Evolutionary conservation across 108 stramenopile genomes (phyloP), one percentile per base, ranked within the genome.

Genomic region (Pseudonitzschia multistriata): DNA sequence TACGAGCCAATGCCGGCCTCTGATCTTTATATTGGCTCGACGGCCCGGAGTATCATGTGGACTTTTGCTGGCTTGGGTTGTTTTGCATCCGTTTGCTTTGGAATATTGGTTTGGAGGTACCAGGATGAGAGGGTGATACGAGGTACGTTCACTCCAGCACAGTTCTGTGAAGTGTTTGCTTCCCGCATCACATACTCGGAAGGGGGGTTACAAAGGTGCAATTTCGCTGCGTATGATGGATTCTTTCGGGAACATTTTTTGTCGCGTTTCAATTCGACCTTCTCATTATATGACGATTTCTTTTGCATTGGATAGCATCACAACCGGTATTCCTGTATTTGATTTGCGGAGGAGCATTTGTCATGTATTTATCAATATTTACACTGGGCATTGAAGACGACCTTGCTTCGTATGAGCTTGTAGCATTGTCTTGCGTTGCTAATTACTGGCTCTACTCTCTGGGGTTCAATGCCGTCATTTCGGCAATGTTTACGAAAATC

Each of bases 311-410:
- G 27, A 39, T 48, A 35, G 78, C 70, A 17, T 80, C 81, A 7
- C 88, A 89, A 73, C 83, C 88, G 0, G 31, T 63, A 13, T 90
- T 87, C 40, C 49, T 90, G 49, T 49, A 61, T 29, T 70, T 88
- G 79, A 69, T 91, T 27, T 83, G 84, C 66, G 52, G 45, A 13
- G 89, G 89, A 29, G 76, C 83, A 1, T 74, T 88, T 55, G 15
- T 91, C 24, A 88, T 88, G 83, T 74, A 71, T 28, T 67, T 42
- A 10, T 62, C 64, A 24, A 72, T 81, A 40, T 79, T 84, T 45
- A 66, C 70, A n/a, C 62, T 81, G 55, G 67, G 75, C 15, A 64
- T 84, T 14, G 79, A 84, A 52, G 80, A 81, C 28, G 66, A 71
- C 34, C 49, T 78, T 42, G 55, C 67, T 22, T 29, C 67, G 3